Base-by-base conservation (phyloP, 1,139 yeast genomes). In the Geotrichum citri-aurantii region DNA sequence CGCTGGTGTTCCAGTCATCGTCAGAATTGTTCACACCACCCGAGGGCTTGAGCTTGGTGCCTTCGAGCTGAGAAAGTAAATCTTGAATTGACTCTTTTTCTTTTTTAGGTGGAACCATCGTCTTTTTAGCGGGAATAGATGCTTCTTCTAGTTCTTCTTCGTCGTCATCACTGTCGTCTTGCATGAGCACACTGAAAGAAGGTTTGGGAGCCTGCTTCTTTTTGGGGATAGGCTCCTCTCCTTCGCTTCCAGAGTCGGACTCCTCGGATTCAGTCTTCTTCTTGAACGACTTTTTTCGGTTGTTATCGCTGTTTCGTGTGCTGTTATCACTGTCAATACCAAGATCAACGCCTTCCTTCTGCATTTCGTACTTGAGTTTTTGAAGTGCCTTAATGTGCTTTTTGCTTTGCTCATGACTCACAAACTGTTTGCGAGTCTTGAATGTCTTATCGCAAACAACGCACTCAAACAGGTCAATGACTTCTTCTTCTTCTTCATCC, bases 391-490 rank as follows among this genome's bases (percentile, higher is more conserved):
- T 87, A 63, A 81, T 78, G 69, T 93, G 98, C 70, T 85, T 83
- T 61, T 88, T 86, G 19, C 96, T 88, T 51, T 77, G 76, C 65
- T 87, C 95, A 71, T 93, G 99, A 23, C 82, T 82, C 29, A 79
- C 77, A 61, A 88, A 81, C 71, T 91, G 97, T 59, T 84, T 84
- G 64, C 86, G 85, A 46, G 87, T 86, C 70, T 89, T 91, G 76
- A 93, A 92, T 2, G 74, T 68, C 71, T 90, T 90, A 67, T 89
- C 84, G 74, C 99, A 93, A 1, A 89, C 87, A 55, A 91, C 80
- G 73, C 99, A 93, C 69, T 92, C 98, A 70, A 75, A 88, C 19
- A 80, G 65, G 8, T 77, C 77, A 2, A 74, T 76, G 3, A 71
- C 75, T 3, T 73, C 77, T 11, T 77, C 82, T 11, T 77, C 82